Base-by-base conservation (phyloP, 2,329 filamentous ascomycete species). In the Aspergillus japonicus region DNA sequence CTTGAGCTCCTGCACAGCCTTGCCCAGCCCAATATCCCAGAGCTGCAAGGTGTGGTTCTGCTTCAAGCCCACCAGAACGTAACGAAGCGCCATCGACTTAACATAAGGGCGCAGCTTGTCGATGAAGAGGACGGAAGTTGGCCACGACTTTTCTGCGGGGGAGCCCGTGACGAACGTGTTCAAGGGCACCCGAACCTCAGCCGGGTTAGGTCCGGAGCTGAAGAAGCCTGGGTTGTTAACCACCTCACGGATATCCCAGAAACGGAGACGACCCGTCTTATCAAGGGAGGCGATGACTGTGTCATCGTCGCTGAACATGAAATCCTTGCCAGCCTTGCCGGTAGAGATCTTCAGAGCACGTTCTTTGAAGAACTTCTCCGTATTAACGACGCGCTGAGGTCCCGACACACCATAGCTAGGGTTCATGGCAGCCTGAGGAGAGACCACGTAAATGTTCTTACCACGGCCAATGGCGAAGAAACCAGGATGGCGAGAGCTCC, bases 21-120 rank as follows among this genome's bases (percentile, higher is more conserved):
- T 97, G 66, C 90, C 90, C 35, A 99, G 87, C 47, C 91, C 92
- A 71, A 99, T 87, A 81, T 99, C 95, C 96, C 95, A 99, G 49
- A 99, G 86, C 81, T 99, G 96, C 63, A 99, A 86, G 58, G 94
- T 96, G 79, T 99, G 95, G 77, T 99, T 99, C 77, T 99, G 95
- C 81, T 98, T 97, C 86, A 98, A 92, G 69, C 95, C 95, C 63
- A 99, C 91, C 73, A 99, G 89, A 81, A 99, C 89, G 80, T 99
- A 99, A 62, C 95, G 88, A 64, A 97, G 83, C 51, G 96, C 93
- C 71, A 90, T 89, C 61, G 90, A 89, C 79, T 95, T 96, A 79
- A 89, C 86, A 77, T 96, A 97, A 50, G 95, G 92, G 64, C 93
- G 90, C 77, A 93, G 87, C 82, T 98, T 99, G 79, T 99, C 95